Evolutionary conservation across 2,329 filamentous ascomycete species (phyloP).

Genomic region (Colletotrichum higginsianum): DNA sequence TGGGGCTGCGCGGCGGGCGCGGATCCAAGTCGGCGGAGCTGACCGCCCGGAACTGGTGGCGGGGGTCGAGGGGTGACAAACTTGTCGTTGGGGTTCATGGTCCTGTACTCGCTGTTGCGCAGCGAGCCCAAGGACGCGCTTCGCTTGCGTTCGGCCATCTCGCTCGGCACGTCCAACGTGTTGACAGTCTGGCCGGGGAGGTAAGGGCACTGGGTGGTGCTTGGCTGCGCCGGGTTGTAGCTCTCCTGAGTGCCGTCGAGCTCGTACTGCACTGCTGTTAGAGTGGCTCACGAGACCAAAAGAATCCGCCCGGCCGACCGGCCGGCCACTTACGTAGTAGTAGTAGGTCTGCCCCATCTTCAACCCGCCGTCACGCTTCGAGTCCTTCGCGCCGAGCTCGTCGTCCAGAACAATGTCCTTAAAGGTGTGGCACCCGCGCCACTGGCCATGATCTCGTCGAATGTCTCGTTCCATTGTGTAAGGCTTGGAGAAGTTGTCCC

Average conservation of each 20-base stretch:
- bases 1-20: conserved; percentile 50
- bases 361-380: conserved; percentile 81
- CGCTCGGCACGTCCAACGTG: conserved; percentile 83
- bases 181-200: conserved; percentile 92
- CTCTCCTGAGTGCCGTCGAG: conserved; percentile 84
- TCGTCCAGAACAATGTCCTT: conserved; percentile 89
- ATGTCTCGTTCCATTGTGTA: conserved; percentile 88
- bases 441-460: conserved; percentile 81
- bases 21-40: conserved; percentile 53
- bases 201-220: conserved; percentile 85
- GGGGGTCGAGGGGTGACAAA: conserved; percentile 76
- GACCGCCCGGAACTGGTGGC: conserved; percentile 58
- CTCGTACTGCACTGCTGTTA: conserved; percentile 75
- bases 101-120: conserved; percentile 73
- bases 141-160: conserved; percentile 72
- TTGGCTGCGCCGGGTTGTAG: conserved; percentile 79
- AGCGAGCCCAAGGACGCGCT: conserved; percentile 77
- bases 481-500: conserved; percentile 90
- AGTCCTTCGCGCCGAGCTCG: conserved; percentile 62
- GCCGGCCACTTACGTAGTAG: conserved; percentile 82
- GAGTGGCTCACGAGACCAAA: conserved; percentile 2
- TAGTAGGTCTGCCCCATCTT: conserved; percentile 96
- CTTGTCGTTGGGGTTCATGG: conserved; percentile 84
- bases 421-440: conserved; percentile 91
- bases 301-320: background rate